Base-by-base conservation (phyloP, 371 early-diverging fungal genomes). In the Mucor piriformis region DNA sequence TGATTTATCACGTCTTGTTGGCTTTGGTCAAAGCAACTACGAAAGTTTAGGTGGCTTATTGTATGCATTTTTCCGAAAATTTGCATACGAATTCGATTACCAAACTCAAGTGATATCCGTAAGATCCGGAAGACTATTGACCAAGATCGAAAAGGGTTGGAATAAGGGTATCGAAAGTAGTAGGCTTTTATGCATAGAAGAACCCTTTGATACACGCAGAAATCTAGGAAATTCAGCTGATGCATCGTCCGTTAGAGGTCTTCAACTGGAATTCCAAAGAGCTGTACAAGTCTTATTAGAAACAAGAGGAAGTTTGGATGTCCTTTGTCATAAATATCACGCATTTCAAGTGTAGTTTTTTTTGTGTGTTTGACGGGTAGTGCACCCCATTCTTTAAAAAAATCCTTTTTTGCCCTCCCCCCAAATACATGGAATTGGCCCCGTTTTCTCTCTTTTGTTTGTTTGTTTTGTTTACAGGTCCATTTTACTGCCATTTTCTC, bases 221-320 rank as follows among this genome's bases (percentile, higher is more conserved):
- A 96, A 96, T 59, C 76, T 96, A 3, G 95, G 93, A 0, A 95
- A 96, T 61, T 90, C 92, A 13, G 94, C 94, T 1, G 94, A 95
- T 71, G 81, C 72, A 32, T 73, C 82, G 0, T 86, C 91, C 12
- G 88, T 94, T 0, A 76, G 77, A 29, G 95, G 95, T 1, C 63
- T 96, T 47, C 70, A 83, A 37, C 60, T 72, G 13, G 96, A 96
- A 69, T 91, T 94, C 64, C 74, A 83, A 49, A 80, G 95, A 11
- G 92, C 89, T 7, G 72, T 86, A 24, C 71, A 74, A 49, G 76
- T 89, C 11, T 61, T 95, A 23, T 67, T 80, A 16, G 59, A 54
- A 40, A 54, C 57, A 12, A 38, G 57, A 48, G 57, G 57, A 4
- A 48, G 48, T 38, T 35, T 57, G 24, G 37, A 34, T 21, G 15